Conservation (phyloP, 1,284 basidiomycete species). For the Xanthoconium separans region DNA sequence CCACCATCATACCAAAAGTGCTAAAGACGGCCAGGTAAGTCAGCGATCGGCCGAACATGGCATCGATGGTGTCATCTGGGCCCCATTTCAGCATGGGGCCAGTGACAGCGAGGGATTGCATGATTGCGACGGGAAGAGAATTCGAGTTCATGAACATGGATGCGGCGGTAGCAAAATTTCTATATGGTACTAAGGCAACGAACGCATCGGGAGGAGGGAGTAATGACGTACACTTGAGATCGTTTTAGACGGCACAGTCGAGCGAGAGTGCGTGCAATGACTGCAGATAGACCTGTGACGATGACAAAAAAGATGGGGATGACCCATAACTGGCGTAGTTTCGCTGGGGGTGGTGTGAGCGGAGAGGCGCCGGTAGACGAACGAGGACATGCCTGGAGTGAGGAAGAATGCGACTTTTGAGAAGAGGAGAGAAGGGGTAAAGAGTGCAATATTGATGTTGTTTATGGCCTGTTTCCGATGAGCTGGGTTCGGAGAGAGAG, state of each 20-base stretch:
- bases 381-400: slow-evolving; percentile 52
- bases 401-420: slow-evolving; percentile 89
- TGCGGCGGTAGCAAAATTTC: slow-evolving; percentile 83
- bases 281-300: slow-evolving; percentile 66
- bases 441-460: slow-evolving; percentile 80
- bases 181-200: slow-evolving; percentile 27
- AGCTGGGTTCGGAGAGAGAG: not conserved
- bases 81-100: slow-evolving; percentile 87
- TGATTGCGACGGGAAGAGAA: slow-evolving; percentile 88
- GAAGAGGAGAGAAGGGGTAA: slow-evolving; percentile 91
- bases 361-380: not conserved
- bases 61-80: slow-evolving; percentile 74
- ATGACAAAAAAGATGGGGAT: slow-evolving; percentile 75
- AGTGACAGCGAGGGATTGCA: slow-evolving; percentile 85
- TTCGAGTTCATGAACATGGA: slow-evolving; percentile 93
- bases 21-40: slow-evolving; percentile 93
- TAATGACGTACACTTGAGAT: slow-evolving; percentile 54
- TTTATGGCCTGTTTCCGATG: slow-evolving; percentile 61
- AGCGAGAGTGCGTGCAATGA: slow-evolving; percentile 50
- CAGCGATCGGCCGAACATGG: slow-evolving; percentile 89
- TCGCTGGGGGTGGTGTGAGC: slow-evolving; percentile 43
- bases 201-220: not conserved
- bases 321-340: slow-evolving; percentile 87
- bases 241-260: slow-evolving; percentile 52
- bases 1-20: slow-evolving; percentile 83